A percentile compares a stretch with the other conserved stretches of the same genome.
Evolutionary conservation across 192 early-diverging fungal species (phyloP).

Genomic region (Entomortierella chlamydospora): DNA sequence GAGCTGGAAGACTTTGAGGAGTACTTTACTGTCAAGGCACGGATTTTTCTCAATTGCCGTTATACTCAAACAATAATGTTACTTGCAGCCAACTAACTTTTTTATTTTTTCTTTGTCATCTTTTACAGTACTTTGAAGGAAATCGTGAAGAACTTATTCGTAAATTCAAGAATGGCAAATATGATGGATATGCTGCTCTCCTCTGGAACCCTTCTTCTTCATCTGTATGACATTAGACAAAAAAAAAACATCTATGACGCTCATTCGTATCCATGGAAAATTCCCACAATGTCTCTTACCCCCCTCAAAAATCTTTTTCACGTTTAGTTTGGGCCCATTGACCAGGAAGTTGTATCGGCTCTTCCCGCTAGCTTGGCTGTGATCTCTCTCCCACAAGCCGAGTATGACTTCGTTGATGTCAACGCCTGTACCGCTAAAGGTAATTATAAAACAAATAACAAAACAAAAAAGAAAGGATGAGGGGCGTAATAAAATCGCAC

Average conservation of each 20-base stretch:
- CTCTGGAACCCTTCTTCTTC: slow-evolving; percentile 18
- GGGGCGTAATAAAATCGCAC: neutral
- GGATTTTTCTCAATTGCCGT: too few relatives aligned
- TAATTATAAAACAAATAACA: neutral
- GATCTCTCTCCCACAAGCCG: slow-evolving; percentile 40
- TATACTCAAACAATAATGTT: too few relatives aligned
- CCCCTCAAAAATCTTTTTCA: too few relatives aligned
- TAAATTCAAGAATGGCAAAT: slow-evolving; percentile 47
- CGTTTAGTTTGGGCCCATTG: slow-evolving; percentile 8
- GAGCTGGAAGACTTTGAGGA: slow-evolving; percentile 51
- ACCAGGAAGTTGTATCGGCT: slow-evolving; percentile 1
- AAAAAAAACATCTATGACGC: too few relatives aligned
- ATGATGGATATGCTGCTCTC: slow-evolving; percentile 44
- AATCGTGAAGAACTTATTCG: slow-evolving; percentile 31
- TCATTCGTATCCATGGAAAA: too few relatives aligned
- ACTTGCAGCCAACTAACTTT: too few relatives aligned
- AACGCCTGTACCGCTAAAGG: slow-evolving; percentile 51
- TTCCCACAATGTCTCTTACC: too few relatives aligned
- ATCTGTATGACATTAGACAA: too few relatives aligned
- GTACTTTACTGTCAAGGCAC: slow-evolving; percentile 51
- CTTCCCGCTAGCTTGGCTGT: slow-evolving; percentile 36
- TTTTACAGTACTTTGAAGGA: slow-evolving; percentile 17
- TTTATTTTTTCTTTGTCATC: neutral
- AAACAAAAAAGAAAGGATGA: neutral
- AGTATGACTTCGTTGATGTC: slow-evolving; percentile 57